These are phyloP conservation scores for Linanthus parryae DNA, from an alignment of 148 eudicot genomes.

Conservation along the genomic window DNA sequence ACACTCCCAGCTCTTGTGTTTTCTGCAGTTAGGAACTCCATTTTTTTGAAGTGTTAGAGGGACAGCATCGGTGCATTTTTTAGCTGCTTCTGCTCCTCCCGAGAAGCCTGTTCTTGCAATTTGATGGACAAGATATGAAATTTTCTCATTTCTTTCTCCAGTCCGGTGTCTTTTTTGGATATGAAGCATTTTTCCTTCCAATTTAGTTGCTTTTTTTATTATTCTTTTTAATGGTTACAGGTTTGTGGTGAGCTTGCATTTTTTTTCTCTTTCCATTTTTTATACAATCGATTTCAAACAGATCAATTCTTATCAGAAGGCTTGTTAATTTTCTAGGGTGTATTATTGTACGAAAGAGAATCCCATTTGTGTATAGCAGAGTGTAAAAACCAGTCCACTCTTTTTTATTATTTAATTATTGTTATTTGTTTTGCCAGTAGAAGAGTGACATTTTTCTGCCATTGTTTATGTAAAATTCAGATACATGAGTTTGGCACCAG, in stretches of 20 bases:
- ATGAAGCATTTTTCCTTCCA: conserved; percentile 12
- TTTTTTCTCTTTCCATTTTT: conserved; percentile 29
- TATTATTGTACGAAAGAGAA: conserved; percentile 18
- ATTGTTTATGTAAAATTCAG: too few relatives aligned
- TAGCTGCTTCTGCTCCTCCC: conserved; percentile 86
- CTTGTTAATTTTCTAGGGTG: conserved; percentile 22
- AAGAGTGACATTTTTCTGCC: conserved; percentile 7
- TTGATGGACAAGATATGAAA: conserved; percentile 24
- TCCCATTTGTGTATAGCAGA: conserved; percentile 21
- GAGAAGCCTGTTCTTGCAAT: conserved; percentile 25
- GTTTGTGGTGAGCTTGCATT: conserved; percentile 60
- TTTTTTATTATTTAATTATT: conserved; percentile 10
- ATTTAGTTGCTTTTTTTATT: conserved; percentile 26
- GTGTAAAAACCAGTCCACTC: conserved; percentile 15
- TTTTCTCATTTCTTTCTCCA: conserved; percentile 11
- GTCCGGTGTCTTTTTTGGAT: conserved; percentile 18
- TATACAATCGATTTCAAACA: conserved; percentile 19
- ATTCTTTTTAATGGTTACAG: conserved; percentile 46
- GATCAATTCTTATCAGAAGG: conserved; percentile 13
- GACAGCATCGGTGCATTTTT: conserved; percentile 58
- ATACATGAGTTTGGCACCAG: too few relatives aligned
- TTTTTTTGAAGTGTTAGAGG: conserved; percentile 25
- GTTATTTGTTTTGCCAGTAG: too few relatives aligned
- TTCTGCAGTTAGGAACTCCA: conserved; percentile 27
- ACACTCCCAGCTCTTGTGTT: conserved; percentile 2